Evolutionary conservation across 371 early-diverging fungal genomes (phyloP).

Genomic region (Lichtheimia hyalospora): DNA sequence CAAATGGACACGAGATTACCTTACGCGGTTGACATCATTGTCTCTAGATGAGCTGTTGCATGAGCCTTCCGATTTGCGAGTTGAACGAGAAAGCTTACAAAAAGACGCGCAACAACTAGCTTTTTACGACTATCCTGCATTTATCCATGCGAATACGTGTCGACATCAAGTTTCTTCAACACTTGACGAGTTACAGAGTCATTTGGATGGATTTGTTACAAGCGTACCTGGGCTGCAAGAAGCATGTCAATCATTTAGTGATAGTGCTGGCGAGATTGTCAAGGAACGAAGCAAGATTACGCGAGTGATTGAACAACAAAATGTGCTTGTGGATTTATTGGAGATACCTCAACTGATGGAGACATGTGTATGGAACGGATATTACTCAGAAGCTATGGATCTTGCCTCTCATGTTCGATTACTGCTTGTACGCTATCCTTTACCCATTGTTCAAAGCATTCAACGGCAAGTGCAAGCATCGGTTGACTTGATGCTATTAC

Average conservation of each 20-base stretch:
- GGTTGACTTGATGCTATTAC: conserved; percentile 69
- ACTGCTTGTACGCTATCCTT: conserved; percentile 57
- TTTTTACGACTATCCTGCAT: conserved; percentile 68
- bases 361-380: conserved; percentile 78
- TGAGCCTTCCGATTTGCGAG: conserved; percentile 50
- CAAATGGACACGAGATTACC: conserved; percentile 62
- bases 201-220: conserved; percentile 47
- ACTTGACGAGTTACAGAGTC: conserved; percentile 50
- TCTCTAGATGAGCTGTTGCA: conserved; percentile 58
- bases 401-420: conserved; percentile 73
- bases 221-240: conserved; percentile 56
- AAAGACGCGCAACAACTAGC: conserved; percentile 70
- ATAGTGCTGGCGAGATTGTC: conserved; percentile 30
- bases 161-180: conserved; percentile 55
- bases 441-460: conserved; percentile 59
- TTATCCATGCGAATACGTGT: conserved; percentile 66
- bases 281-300: conserved; percentile 51
- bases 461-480: conserved; percentile 65
- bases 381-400: conserved; percentile 86
- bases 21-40: conserved; percentile 60
- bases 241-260: conserved; percentile 43
- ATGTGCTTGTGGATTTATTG: conserved; percentile 62
- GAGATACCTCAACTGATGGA: conserved; percentile 85
- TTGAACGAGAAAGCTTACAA: conserved; percentile 58
- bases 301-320: conserved; percentile 61